Base-by-base conservation (phyloP, 352 stramenopile species). In the Phytophthora macrochlamydospora region DNA sequence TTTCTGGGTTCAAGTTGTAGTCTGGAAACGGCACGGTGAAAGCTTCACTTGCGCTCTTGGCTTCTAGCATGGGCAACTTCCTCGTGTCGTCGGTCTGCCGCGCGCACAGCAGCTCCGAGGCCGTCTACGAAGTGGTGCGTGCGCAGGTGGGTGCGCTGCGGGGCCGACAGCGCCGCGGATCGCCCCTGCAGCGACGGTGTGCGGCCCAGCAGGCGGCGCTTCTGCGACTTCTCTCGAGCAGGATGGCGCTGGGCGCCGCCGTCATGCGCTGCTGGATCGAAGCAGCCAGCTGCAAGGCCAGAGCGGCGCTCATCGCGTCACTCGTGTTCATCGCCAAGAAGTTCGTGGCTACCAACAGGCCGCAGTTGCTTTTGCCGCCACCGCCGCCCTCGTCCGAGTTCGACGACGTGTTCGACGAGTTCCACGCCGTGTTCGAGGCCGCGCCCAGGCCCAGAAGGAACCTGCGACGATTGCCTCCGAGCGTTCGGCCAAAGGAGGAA, bases 281-380 rank as follows among this genome's bases (percentile, higher is more conserved):
- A 4, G 69, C 69, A 7, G 65, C 69, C 32, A 71, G 55, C 2
- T 45, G n/a, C 13, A 55, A 51, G 14, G 70, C 70, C n/a, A 66
- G 40, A 18, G 62, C 61, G n/a, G 57, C 62, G 9, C 55, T 78
- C 56, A 67, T 75, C 50, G 45, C 61, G 13, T 72, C 58, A 2
- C 53, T 78, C 45, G 61, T 78, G 31, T 75, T 71, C 18, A 62
- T 75, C 33, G 70, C 70, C 46, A 71, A 75, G 62, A 71, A 78
- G 66, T 61, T 75, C 38, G 32, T 78, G 8, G 53, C 57, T 5
- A 50, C 49, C 12, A 31, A 60, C 46, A 69, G 9, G 4, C 49
- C 66, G 45, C 61, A 61, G 58, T 45, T 46, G 32, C 61, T 58
- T 53, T 33, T 37, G 28, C 8, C 52, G 43, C 28, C 65, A 30